Conservation (phyloP, 345 rosid species). For the Pistacia atlantica region DNA sequence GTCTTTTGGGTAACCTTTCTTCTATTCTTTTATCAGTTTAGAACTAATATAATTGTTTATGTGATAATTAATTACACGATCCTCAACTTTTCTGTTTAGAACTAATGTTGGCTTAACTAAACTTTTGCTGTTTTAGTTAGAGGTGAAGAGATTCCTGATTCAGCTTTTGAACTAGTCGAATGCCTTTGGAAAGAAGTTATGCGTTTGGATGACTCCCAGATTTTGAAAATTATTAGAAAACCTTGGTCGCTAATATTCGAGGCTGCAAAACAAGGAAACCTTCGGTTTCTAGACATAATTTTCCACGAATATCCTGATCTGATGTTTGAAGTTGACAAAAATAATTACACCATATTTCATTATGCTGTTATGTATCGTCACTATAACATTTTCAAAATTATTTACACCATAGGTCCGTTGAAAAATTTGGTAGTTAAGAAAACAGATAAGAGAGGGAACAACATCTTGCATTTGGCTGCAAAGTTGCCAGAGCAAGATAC, state of each 20-base stretch:
- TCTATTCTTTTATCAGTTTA: too few species aligned
- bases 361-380: constrained; percentile 16
- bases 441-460: neutral
- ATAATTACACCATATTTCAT: constrained; percentile 19
- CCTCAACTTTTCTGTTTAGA: too few species aligned
- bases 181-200: neutral
- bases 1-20: too few species aligned
- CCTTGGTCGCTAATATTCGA: neutral
- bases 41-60: too few species aligned
- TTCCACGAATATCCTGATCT: neutral
- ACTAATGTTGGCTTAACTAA: too few species aligned
- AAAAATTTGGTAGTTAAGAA: constrained; percentile 1
- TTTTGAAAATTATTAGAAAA: neutral
- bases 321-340: neutral
- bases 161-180: neutral
- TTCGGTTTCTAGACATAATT: neutral
- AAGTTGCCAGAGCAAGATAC: constrained; percentile 9
- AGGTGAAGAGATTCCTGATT: neutral
- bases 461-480: constrained; percentile 29
- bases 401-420: constrained; percentile 15
- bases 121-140: too few species aligned
- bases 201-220: neutral
- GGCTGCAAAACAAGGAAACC: neutral
- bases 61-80: too few species aligned
- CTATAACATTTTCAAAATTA: constrained; percentile 10